Base-by-base conservation (phyloP, 768 basidiomycete species). In the Thelephora ganbajun region DNA sequence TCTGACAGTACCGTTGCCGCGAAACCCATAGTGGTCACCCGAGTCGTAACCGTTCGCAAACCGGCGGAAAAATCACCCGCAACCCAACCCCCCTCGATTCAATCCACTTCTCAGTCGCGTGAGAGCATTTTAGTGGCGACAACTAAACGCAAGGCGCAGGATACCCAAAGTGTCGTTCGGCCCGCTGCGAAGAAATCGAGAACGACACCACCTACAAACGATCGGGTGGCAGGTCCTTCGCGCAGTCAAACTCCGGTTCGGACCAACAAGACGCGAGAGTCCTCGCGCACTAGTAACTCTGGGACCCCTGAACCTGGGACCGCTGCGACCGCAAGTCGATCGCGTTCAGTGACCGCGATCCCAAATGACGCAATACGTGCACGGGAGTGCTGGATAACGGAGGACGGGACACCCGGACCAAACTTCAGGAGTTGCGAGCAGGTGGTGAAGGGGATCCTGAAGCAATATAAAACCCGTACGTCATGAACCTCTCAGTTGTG, bases 381-480 rank as follows among this genome's bases (percentile, higher is more conserved):
- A 44, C 57, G 65, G 20, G 66, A 74, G 14, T 64, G 65, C 39
- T 83, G 82, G 76, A 67, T 67, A 7, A 59, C 67, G 18, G 73
- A 77, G 41, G 68, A 74, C 46, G 80, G 77, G 1, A 61, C 62
- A 18, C 73, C 76, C 1, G 77, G 76, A 5, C 58, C 64, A 0
- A 64, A 56, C 1, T 74, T 80, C 55, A 60, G 79, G 43, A 83
- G 78, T 60, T 82, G 79, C 11, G 82, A 81, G 56, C 61, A 62
- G 16, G 81, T 82, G 6, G 80, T 89, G 11, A 68, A 65, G 53
- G 60, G 65, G 33, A 66, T 87, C 1, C 73, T 79, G 62, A 80
- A 76, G 55, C 70, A 73, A 0, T 88, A 88, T 55, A 81, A 80
- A 62, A 61, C 68, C 46, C 83, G 86, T 87, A 53, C 57, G 80